Evolutionary conservation across 306 rosid genomes (phyloP), one percentile per base, ranked within the genome.

Genomic region (Cajanus cajan): DNA sequence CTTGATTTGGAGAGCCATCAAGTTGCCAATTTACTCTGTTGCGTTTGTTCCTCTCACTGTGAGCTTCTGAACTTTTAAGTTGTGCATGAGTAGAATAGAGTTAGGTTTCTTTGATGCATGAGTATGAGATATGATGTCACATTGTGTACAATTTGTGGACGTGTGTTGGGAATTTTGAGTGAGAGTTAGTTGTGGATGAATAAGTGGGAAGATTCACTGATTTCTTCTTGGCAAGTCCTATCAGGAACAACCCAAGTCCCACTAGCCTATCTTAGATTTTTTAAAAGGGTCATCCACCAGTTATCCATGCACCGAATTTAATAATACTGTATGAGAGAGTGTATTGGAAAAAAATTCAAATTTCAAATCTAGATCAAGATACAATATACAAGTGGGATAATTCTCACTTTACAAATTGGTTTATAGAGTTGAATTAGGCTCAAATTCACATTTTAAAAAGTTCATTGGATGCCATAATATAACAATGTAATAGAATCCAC

Each of bases 41-140:
- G 97, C 97, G 12, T 79, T 90, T 16, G 82, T 94, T 82, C 98
- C 98, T 83, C 90, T 94, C 81, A 89, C 96, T 33, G 98, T 94
- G 58, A 83, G 96, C 73, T 25, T 78, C 68, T 85, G 4, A 31
- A 48, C 78, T 51, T 58, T 4, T 25, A 55, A 45, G 4, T 31
- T 65, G 69, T 25, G 52, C 80, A 44, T 72, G 7, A 24, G 15
- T 21, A 54, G 59, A 1, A 6, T 52, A 50, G 12, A 21, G 2
- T 36, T 31, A 63, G 50, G 43, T 51, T 51, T 19, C 28, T 33
- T 12, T 57, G 40, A 48, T 59, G 58, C 64, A 16, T 37, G 50
- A 64, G 31, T 34, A 4, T 28, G 63, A 55, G 36, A 24, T 67
- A 39, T 6, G 12, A 16, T 39, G 57, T 67, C 45, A 65, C 19